Evolutionary conservation across 2,329 filamentous ascomycete species (phyloP).

Genomic region (Geosmithia putterillii): DNA sequence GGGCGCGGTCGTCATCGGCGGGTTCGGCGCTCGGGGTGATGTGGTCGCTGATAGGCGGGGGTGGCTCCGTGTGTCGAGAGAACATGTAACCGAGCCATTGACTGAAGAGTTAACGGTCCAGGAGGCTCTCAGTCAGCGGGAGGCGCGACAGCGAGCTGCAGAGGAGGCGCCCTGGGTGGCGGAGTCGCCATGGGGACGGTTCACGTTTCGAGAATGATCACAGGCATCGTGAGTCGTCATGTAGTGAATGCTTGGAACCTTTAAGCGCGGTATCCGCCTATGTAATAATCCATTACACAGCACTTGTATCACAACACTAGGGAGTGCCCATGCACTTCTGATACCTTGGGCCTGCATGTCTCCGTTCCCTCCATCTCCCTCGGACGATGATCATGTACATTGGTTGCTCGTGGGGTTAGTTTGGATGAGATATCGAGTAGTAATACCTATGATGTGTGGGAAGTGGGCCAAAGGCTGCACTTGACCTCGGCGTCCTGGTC

Average conservation of each 20-base stretch:
- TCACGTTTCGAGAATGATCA: constrained; percentile 20
- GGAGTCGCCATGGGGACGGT: constrained; percentile 35
- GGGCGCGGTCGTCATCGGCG: constrained; percentile 43
- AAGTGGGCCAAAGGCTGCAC: too few species aligned
- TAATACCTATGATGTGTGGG: too few species aligned
- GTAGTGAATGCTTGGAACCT: neutral
- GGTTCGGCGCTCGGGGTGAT: constrained; percentile 16
- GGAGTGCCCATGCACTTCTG: too few species aligned
- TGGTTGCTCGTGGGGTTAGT: too few species aligned
- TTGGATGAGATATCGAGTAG: too few species aligned
- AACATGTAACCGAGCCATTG: constrained; percentile 26
- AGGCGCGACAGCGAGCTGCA: constrained; percentile 23
- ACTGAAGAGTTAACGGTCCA: constrained; percentile 23
- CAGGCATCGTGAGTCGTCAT: neutral
- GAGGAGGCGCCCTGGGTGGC: constrained; percentile 32
- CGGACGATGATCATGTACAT: too few species aligned
- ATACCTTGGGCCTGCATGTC: too few species aligned
- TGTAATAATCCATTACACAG: too few species aligned
- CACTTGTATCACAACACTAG: too few species aligned
- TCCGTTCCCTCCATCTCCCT: too few species aligned
- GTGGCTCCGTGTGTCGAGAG: constrained; percentile 39
- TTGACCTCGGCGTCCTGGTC: too few species aligned
- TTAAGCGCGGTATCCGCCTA: neutral
- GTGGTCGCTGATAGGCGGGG: constrained; percentile 26
- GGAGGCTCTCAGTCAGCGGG: constrained; percentile 30